Evolutionary conservation across 2,329 filamentous ascomycete genomes (phyloP).

Genomic region (Sporothrix phasma): DNA sequence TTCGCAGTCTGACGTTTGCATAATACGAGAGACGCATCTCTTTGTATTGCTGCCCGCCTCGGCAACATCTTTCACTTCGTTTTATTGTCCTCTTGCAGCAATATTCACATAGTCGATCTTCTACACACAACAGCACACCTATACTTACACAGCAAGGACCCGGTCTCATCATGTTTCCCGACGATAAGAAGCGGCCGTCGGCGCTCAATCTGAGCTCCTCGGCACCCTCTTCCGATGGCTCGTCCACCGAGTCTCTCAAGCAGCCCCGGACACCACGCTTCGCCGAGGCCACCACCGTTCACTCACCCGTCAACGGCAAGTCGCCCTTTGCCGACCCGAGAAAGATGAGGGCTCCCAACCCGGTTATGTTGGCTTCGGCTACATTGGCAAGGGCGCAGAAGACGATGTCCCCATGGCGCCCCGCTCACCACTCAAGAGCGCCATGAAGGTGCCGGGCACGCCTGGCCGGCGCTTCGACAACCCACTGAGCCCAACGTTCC

Average conservation of each 20-base stretch:
- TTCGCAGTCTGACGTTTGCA: constrained; percentile 20
- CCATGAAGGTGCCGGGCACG: constrained; percentile 77
- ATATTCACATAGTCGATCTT: constrained; percentile 19
- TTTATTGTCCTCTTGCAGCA: constrained; percentile 1
- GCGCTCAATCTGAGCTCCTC: constrained; percentile 45
- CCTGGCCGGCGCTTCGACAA: constrained; percentile 63
- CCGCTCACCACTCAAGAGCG: constrained; percentile 76
- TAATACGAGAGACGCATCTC: constrained; percentile 5
- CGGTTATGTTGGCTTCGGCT: constrained; percentile 86
- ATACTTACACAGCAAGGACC: not conserved
- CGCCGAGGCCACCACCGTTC: constrained; percentile 67
- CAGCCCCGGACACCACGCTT: constrained; percentile 67
- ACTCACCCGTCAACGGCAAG: constrained; percentile 58
- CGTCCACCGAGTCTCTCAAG: constrained; percentile 49
- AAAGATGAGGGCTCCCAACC: constrained; percentile 52
- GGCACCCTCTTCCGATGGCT: constrained; percentile 41
- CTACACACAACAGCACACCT: constrained; percentile 19
- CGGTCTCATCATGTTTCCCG: constrained; percentile 26
- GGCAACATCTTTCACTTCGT: constrained; percentile 2
- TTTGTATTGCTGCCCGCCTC: constrained; percentile 16
- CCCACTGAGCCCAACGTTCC: constrained; percentile 82
- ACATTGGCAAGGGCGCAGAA: constrained; percentile 55
- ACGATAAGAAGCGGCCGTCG: constrained; percentile 47
- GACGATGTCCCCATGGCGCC: constrained; percentile 56
- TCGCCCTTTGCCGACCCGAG: constrained; percentile 51